Evolutionary conservation across 2,329 filamentous ascomycete genomes (phyloP).

Genomic region (Aspergillus amoenus): DNA sequence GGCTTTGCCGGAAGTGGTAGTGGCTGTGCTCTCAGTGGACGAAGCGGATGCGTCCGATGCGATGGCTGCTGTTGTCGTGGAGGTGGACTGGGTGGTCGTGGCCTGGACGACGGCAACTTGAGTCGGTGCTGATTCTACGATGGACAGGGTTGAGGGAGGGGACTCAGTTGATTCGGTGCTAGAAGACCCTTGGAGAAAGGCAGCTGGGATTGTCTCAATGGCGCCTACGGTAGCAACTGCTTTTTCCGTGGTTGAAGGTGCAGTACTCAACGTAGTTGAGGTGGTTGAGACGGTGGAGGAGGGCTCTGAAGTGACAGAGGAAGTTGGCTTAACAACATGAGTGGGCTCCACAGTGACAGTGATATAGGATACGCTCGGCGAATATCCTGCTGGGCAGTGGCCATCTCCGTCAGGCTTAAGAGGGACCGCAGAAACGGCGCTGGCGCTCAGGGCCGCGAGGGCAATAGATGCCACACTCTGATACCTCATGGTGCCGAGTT

Average conservation of each 20-base stretch:
- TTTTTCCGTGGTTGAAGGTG: neutral
- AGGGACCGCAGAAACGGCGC: constrained; percentile 26
- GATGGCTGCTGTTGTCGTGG: neutral
- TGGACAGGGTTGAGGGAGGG: neutral
- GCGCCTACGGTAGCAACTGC: neutral
- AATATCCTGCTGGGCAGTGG: constrained; percentile 29
- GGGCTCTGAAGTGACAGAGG: neutral
- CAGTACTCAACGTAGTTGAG: neutral
- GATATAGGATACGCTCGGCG: constrained; percentile 27
- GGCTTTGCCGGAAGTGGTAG: constrained; percentile 39
- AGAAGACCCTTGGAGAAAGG: neutral
- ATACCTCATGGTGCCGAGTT: constrained; percentile 26
- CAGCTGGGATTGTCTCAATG: constrained; percentile 1
- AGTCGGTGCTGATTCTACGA: neutral
- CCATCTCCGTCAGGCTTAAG: constrained; percentile 12
- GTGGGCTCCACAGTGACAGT: constrained; percentile 24
- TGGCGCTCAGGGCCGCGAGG: constrained; percentile 24
- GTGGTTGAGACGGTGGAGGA: neutral
- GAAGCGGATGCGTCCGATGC: neutral
- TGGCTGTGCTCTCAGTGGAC: no score
- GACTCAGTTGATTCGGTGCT: neutral
- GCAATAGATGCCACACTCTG: constrained; percentile 23
- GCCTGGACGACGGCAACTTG: neutral
- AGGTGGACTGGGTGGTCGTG: neutral
- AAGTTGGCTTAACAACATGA: constrained; percentile 14